These are phyloP conservation scores for Podospora appendiculata DNA, from an alignment of 495 filamentous ascomycete genomes.

Conservation along the genomic window DNA sequence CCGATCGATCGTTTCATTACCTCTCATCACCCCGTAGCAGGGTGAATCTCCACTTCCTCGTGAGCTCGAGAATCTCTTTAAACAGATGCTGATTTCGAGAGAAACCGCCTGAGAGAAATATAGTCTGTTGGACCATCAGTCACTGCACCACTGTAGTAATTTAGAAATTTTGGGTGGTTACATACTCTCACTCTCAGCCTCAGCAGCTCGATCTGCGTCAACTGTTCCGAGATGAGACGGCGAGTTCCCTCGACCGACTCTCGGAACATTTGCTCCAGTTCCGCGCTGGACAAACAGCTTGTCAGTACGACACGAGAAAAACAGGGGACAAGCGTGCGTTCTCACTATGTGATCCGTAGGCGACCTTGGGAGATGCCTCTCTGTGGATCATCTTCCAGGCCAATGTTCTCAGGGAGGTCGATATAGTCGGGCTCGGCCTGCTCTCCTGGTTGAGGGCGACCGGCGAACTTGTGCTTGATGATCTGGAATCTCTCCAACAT, in stretches of 20 bases:
- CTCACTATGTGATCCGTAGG: background rate
- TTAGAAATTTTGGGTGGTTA: background rate
- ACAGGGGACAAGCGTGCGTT: background rate
- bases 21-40: slow-evolving; percentile 2
- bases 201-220: background rate
- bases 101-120: slow-evolving; percentile 10
- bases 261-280: slow-evolving; percentile 8
- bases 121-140: background rate
- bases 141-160: background rate
- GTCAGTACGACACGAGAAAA: background rate
- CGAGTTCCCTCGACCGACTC: slow-evolving; percentile 3
- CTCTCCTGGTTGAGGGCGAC: background rate
- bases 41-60: background rate
- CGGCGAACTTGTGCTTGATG: slow-evolving; percentile 6
- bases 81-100: slow-evolving; percentile 5
- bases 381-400: background rate
- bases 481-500: slow-evolving; percentile 5
- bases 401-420: slow-evolving; percentile 4
- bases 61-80: background rate
- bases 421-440: background rate
- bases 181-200: background rate
- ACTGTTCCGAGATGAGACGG: slow-evolving; percentile 3
- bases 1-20: background rate
- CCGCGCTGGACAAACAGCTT: background rate
- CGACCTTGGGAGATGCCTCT: slow-evolving; percentile 1